Conservation (phyloP, 495 filamentous ascomycete species). For the Trichocladium uniseriatum region DNA sequence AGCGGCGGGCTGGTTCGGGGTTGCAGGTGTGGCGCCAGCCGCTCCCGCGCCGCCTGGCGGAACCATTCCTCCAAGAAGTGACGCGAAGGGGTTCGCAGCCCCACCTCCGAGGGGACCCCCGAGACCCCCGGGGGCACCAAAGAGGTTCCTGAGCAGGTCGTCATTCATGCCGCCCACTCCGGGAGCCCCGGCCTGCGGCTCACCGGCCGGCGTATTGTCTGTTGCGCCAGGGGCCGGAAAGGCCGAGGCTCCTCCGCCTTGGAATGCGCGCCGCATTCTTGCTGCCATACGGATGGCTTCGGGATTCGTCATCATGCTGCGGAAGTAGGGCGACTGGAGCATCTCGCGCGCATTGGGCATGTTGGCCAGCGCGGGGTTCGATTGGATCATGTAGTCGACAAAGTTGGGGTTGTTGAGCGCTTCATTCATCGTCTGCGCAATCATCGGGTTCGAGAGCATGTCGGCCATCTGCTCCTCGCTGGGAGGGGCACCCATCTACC, state of each 20-base stretch:
- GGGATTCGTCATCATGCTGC: constrained; percentile 94
- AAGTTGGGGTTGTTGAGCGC: constrained; percentile 87
- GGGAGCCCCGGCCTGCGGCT: constrained; percentile 17
- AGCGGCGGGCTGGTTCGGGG: constrained; percentile 17
- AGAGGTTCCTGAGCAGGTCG: constrained; percentile 33
- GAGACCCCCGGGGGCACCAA: constrained; percentile 21
- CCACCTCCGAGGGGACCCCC: constrained; percentile 28
- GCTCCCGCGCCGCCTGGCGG: constrained; percentile 13
- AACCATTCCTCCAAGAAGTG: constrained; percentile 45
- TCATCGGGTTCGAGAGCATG: constrained; percentile 79
- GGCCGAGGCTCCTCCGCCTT: constrained; percentile 38
- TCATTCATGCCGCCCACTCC: constrained; percentile 10
- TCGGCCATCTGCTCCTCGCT: constrained; percentile 65
- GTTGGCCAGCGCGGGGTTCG: constrained; percentile 78
- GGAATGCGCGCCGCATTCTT: constrained; percentile 66
- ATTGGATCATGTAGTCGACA: constrained; percentile 83
- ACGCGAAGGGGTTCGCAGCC: constrained; percentile 61
- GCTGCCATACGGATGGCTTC: constrained; percentile 68
- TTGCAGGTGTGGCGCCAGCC: constrained; percentile 11
- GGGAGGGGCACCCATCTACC: constrained; percentile 84
- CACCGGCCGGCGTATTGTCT: constrained; percentile 50
- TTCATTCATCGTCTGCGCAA: constrained; percentile 79
- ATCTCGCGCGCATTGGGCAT: constrained; percentile 77
- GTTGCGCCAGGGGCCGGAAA: constrained; percentile 89
- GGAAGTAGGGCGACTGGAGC: constrained; percentile 75